A percentile compares a stretch with the other conserved stretches of the same genome.
Conservation (phyloP, 139 green algal species). For the Picocystis salinarum region DNA sequence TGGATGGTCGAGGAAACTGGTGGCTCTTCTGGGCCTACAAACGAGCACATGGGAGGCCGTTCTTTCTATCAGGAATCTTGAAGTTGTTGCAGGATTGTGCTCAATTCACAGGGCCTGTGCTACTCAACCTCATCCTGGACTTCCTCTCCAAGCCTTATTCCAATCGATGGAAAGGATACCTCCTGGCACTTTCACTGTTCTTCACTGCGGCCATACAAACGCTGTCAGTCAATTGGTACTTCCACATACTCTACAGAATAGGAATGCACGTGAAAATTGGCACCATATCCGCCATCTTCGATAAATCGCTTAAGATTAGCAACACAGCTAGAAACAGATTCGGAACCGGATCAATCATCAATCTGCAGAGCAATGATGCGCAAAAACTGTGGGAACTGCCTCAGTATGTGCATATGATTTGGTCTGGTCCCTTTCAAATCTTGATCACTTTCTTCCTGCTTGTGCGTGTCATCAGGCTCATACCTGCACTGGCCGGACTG, state of each 20-base stretch:
- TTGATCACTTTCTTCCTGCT: slow-evolving; percentile 13
- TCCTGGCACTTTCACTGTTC: slow-evolving; percentile 24
- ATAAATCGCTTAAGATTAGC: slow-evolving; percentile 46
- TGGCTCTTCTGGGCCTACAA: not conserved
- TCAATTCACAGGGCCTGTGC: slow-evolving; percentile 40
- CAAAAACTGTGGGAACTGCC: slow-evolving; percentile 3
- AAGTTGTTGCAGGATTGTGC: not conserved
- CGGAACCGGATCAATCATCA: slow-evolving; percentile 39
- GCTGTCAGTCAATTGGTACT: slow-evolving; percentile 59
- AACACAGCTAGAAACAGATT: slow-evolving; percentile 23
- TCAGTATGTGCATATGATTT: slow-evolving; percentile 69
- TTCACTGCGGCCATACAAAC: slow-evolving; percentile 29
- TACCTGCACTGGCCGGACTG: slow-evolving; percentile 20
- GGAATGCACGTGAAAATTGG: slow-evolving; percentile 41
- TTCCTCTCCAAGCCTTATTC: slow-evolving; percentile 3
- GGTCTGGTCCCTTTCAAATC: slow-evolving; percentile 50
- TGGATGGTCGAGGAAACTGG: slow-evolving; percentile 3
- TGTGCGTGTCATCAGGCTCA: not conserved
- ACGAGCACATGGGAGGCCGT: not conserved
- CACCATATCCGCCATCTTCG: slow-evolving; percentile 31
- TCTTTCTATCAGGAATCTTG: slow-evolving; percentile 9
- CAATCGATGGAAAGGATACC: slow-evolving; percentile 13
- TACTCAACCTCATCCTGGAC: slow-evolving; percentile 51
- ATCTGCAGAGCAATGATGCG: slow-evolving; percentile 45
- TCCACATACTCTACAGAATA: slow-evolving; percentile 61